These are phyloP conservation scores for Camillea tinctor DNA, from an alignment of 2,329 filamentous ascomycete species.

Conservation along the genomic window DNA sequence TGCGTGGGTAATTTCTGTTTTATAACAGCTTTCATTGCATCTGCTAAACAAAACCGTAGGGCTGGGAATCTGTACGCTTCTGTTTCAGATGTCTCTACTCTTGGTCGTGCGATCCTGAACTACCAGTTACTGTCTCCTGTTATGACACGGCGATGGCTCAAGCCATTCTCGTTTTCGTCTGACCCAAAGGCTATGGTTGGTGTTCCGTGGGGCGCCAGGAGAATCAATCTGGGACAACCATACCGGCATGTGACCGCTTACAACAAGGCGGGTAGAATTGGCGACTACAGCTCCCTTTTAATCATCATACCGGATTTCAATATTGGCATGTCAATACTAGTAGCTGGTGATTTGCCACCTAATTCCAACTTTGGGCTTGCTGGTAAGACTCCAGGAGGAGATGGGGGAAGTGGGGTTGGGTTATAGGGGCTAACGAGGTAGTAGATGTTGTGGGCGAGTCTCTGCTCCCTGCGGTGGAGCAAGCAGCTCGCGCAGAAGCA, in stretches of 20 bases:
- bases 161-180: conserved; percentile 38
- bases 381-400: conserved; percentile 13
- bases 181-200: conserved; percentile 39
- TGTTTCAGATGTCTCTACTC: conserved; percentile 31
- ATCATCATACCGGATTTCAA: conserved; percentile 43
- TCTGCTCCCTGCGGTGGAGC: conserved; percentile 31
- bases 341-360: conserved; percentile 33
- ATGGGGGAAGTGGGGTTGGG: background rate
- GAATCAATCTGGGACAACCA: conserved; percentile 26
- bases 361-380: conserved; percentile 31
- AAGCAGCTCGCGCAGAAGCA: conserved; percentile 29
- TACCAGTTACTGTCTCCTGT: conserved; percentile 35
- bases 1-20: conserved; percentile 21
- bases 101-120: conserved; percentile 32
- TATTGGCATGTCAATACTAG: conserved; percentile 40
- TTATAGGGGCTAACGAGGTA: conserved; percentile 9
- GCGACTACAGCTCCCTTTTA: conserved; percentile 37
- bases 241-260: conserved; percentile 39
- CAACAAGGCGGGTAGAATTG: conserved; percentile 41
- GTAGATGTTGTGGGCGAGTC: conserved; percentile 28
- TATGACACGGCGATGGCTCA: conserved; percentile 40
- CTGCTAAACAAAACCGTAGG: conserved; percentile 19
- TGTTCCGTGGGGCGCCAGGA: conserved; percentile 37
- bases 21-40: conserved; percentile 10
- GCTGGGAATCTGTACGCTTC: conserved; percentile 38